Base-by-base conservation (phyloP, 306 rosid species). In the Parietaria judaica region DNA sequence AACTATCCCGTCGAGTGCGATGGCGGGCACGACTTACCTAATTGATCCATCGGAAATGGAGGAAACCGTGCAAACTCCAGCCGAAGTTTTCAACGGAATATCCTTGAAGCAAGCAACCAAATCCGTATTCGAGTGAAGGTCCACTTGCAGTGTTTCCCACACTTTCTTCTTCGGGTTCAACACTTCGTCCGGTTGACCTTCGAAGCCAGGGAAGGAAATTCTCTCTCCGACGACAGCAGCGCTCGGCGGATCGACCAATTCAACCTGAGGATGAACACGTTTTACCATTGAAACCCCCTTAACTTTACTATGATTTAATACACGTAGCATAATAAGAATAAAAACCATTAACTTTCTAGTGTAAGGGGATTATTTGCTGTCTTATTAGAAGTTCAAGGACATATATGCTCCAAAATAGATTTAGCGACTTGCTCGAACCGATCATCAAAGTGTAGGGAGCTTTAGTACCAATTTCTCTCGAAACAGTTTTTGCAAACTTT, bases 101-200 rank as follows among this genome's bases (percentile, higher is more conserved):
- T 87, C 73, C 67, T 82, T 88, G 78, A 69, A 86, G 71, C 94
- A 92, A 3, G 98, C 98, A 51, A 82, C 86, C 7, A 77, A 66
- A 10, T 84, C 84, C 47, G 64, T 51, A 55, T 82, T 84, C 0
- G 66, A 63, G 45, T 56, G 82, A 57, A 92, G 77, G 76, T 88
- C 90, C 0, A 88, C 98, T 68, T 92, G 96, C 82, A 92, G 68
- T 7, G 96, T 83, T 57, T 92, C 98, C 92, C 92, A 92, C 3
- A 92, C 90, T 70, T 84, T 88, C 85, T 88, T 92, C 80, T 92
- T 92, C 2, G 98, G 96, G 76, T 92, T 92, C 43, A 92, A 67
- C 17, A 86, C 70, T 14, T 79, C 85, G 59, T 88, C 96, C 6
- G 98, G 86, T 69, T 70, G 70, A n/a, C 98, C 96, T 70, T 75